Evolutionary conservation across 768 basidiomycete genomes (phyloP), one percentile per base, ranked within the genome.

Genomic region (Hygrocybe punicea): DNA sequence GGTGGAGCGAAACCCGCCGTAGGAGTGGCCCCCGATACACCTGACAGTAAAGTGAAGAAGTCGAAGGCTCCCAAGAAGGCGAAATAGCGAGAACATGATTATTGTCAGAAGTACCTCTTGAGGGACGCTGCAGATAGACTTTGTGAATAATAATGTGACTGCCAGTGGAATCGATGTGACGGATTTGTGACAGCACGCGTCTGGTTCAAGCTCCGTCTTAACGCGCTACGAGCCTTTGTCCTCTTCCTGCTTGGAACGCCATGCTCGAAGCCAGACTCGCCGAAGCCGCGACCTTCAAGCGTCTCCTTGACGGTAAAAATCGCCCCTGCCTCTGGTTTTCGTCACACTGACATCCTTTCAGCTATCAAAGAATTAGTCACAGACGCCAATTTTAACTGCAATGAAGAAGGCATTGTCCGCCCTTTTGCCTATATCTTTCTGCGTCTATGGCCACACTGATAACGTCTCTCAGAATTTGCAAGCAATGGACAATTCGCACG

Each of bases 401-500:
- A 85, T 59, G 96, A 99, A 62, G 93, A 95, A 62, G 97, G 95
- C 34, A 87, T 99, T 63, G 53, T 55, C 9, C 34, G 53, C 29
- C n/a, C 16, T 11, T 17, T 25, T 25, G 2, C 6, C 6, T 17
- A 2, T 51, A 25, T 24, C 23, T 13, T 19, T n/a, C 34, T 25
- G 13, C 37, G 21, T n/a, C n/a, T 3, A 17, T 21, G 13, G 16
- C 44, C 24, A 25, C 5, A 11, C 17, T 10, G 37, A 10, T 16
- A 21, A 10, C 19, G 9, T n/a, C 21, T 17, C n/a, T 23, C 9
- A 55, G 53, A 84, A 84, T 54, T 82, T 99, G 4, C 96, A 98
- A 78, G 97, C 96, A 3, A 99, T 98, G 96, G 97, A 98, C 78
- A 98, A 98, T 81, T 97, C 96, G 2, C 96, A 98, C 73, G 96